Conservation (phyloP, 257 asterid genomes). For the Jacaranda mimosifolia region DNA sequence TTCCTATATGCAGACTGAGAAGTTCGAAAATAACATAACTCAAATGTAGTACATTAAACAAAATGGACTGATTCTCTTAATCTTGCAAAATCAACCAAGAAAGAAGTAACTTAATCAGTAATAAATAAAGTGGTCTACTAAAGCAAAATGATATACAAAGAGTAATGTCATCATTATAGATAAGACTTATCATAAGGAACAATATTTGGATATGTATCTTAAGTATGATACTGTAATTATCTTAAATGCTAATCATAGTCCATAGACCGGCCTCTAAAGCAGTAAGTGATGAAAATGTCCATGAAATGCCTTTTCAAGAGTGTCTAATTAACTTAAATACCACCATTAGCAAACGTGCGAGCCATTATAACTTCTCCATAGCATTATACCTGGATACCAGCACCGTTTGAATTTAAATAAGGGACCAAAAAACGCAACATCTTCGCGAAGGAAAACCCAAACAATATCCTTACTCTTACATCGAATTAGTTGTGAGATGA, state of each 20-base stretch:
- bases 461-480: too few species aligned
- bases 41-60: slow-evolving; percentile 27
- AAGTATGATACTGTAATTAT: slow-evolving; percentile 8
- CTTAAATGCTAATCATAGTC: slow-evolving; percentile 1
- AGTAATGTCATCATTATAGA: slow-evolving; percentile 2
- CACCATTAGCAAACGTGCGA: neutral
- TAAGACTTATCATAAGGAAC: slow-evolving; percentile 5
- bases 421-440: neutral
- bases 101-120: slow-evolving; percentile 27
- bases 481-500: too few species aligned
- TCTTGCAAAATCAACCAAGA: neutral
- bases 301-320: neutral
- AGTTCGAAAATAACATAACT: slow-evolving; percentile 31
- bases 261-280: neutral
- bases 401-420: neutral
- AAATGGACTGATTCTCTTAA: neutral
- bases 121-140: neutral
- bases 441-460: neutral
- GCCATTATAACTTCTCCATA: neutral
- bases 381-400: neutral
- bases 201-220: neutral
- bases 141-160: neutral
- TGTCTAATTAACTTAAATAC: neutral
- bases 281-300: neutral
- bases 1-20: slow-evolving; percentile 52